These are phyloP conservation scores for Panellus pusillus DNA, from an alignment of 768 basidiomycete species.

Conservation along the genomic window DNA sequence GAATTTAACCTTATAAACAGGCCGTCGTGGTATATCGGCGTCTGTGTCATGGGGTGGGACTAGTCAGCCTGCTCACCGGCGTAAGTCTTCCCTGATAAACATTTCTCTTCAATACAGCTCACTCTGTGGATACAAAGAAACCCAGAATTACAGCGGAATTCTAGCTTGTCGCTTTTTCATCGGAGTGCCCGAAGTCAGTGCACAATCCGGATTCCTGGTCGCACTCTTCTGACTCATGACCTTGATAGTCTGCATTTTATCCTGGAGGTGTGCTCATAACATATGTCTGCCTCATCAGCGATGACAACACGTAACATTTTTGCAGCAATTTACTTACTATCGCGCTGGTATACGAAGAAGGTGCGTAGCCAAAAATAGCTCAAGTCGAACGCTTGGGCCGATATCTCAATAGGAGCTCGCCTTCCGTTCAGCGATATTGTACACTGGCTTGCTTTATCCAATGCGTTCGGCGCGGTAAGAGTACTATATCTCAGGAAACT, in stretches of 20 bases:
- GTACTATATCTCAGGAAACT: neutral
- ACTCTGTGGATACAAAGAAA: conserved; percentile 38
- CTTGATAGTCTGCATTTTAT: conserved; percentile 57
- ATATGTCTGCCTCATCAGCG: conserved; percentile 1
- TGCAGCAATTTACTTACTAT: conserved; percentile 40
- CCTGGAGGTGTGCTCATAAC: conserved; percentile 54
- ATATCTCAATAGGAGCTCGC: conserved; percentile 53
- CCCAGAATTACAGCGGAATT: conserved; percentile 55
- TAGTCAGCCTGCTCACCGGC: conserved; percentile 63
- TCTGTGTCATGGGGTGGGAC: conserved; percentile 60
- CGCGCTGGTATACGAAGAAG: conserved; percentile 61
- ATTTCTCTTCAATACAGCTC: neutral
- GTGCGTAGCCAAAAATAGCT: conserved; percentile 27
- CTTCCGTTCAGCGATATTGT: conserved; percentile 62
- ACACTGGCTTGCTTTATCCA: conserved; percentile 62
- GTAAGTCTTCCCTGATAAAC: conserved; percentile 31
- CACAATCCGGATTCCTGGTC: neutral
- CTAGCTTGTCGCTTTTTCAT: conserved; percentile 60
- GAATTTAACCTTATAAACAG: conserved; percentile 30
- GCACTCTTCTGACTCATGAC: neutral
- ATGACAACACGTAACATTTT: neutral
- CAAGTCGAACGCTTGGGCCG: neutral
- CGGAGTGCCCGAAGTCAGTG: conserved; percentile 56
- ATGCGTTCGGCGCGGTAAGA: conserved; percentile 66
- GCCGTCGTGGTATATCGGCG: conserved; percentile 62